phyloP scores from a whole-genome alignment of 768 basidiomycete genomes.

The Clitopilus hobsonii region DNA sequence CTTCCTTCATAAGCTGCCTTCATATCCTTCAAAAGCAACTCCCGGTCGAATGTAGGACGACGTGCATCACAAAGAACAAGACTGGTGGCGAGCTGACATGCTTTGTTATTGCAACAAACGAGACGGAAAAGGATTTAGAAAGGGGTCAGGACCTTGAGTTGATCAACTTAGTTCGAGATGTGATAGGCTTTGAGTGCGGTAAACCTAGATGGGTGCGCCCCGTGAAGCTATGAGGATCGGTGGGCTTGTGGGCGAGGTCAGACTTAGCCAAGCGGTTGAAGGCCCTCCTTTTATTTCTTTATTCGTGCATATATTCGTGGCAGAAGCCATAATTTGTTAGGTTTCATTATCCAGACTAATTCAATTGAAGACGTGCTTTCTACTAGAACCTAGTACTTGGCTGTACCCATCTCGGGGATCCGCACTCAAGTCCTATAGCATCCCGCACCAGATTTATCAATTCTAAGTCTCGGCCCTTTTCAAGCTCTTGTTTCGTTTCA shows the following conservation, averaged over 20 bases:
- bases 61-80: not conserved
- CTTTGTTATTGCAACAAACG: not conserved
- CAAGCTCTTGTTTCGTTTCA: not conserved
- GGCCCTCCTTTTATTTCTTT: too few species aligned
- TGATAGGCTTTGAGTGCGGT: not conserved
- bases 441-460: not conserved
- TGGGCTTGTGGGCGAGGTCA: too few species aligned
- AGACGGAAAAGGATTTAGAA: not conserved
- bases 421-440: slow-evolving; percentile 6
- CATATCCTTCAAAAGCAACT: not conserved
- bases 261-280: too few species aligned
- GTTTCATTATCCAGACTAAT: too few species aligned
- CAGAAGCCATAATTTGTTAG: too few species aligned
- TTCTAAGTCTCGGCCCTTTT: not conserved
- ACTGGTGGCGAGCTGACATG: not conserved
- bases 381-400: too few species aligned
- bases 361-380: too few species aligned
- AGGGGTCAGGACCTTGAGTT: not conserved
- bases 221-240: too few species aligned
- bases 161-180: not conserved
- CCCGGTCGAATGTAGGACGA: not conserved
- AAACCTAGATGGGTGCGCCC: not conserved
- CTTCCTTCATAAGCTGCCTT: not conserved
- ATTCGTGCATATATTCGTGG: too few species aligned
- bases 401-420: slow-evolving; percentile 1